These are phyloP conservation scores for Amanita inopinata DNA, from an alignment of 768 basidiomycete genomes.

Conservation along the genomic window DNA sequence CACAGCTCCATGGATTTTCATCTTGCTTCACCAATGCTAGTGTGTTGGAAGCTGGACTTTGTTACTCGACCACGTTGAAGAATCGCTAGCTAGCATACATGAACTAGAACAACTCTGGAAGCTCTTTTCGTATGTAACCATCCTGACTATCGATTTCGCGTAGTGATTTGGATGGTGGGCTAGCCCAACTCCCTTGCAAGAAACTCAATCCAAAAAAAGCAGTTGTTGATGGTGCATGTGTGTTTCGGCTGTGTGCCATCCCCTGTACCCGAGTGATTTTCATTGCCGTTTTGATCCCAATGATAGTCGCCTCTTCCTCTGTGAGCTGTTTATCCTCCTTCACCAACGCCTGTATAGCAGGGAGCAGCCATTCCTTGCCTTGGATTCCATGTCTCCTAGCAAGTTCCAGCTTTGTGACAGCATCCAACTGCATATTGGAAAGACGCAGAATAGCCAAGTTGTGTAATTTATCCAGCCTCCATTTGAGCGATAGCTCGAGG, in stretches of 20 bases:
- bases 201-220: too few relatives aligned
- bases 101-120: background rate
- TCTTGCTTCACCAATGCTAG: background rate
- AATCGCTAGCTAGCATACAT: too few relatives aligned
- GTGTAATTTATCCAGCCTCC: conserved; percentile 16
- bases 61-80: too few relatives aligned
- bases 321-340: conserved; percentile 16
- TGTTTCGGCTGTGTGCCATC: background rate
- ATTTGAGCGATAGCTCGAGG: conserved; percentile 12
- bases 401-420: conserved; percentile 21
- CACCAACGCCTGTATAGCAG: conserved; percentile 19
- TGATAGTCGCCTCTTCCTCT: conserved; percentile 17
- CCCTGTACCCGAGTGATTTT: conserved; percentile 13
- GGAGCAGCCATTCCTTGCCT: conserved; percentile 21
- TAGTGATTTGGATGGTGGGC: too few relatives aligned
- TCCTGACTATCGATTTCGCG: too few relatives aligned
- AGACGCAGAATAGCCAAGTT: conserved; percentile 19
- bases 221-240: too few relatives aligned
- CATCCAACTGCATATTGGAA: conserved; percentile 9
- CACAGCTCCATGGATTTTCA: background rate
- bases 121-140: background rate
- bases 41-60: background rate
- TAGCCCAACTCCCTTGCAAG: too few relatives aligned
- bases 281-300: conserved; percentile 20
- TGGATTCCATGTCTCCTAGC: conserved; percentile 21